Evolutionary conservation across 2,329 filamentous ascomycete genomes (phyloP), one percentile per base, ranked within the genome.

Genomic region (Pyrenophora teres): DNA sequence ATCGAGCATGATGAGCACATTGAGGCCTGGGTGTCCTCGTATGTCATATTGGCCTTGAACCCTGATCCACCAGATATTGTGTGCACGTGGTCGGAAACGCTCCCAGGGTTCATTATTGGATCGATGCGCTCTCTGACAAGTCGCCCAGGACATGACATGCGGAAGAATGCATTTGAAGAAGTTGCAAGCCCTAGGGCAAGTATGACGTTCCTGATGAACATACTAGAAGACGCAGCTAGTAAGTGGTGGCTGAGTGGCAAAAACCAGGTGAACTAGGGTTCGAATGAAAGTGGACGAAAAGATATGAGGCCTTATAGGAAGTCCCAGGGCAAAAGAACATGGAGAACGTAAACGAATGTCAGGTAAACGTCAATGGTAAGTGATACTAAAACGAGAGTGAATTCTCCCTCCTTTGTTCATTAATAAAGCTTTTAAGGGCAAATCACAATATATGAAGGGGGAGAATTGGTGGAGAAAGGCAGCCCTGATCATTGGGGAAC

Each of bases 1-100:
- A 89, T 78, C 50, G 81, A 79, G 67, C 88, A 87, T 19, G 85
- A 88, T 44, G 84, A 88, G 77, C 89, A 92, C 16, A 80, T 80
- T 1, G 61, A 48, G 27, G 87, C 89, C 48, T 79, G 69, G 23
- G 89, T 79, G 39, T 82, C 77, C 50, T 83, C 77, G 63, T 85
- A 88, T 36, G 80, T 84, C 67, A 87, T 85, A 46, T 74, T 79
- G 59, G 84, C 76, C 57, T 81, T 78, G 64, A 92, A 92, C 60
- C 78, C 85, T 72, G 84, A 88, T 51, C 86, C 88, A 37, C 87
- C 88, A 74, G 87, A 82, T 60, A 92, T 81, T 45, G 81, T 84
- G 76, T 92, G 89, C 21, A 88, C 82, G 71, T 92, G 89, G 40
- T 73, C 67, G 2, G 85, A 80, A 12, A 81, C 67, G 9, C 61